Evolutionary conservation across 768 basidiomycete species (phyloP).

Genomic region (Lyophyllum atratum): DNA sequence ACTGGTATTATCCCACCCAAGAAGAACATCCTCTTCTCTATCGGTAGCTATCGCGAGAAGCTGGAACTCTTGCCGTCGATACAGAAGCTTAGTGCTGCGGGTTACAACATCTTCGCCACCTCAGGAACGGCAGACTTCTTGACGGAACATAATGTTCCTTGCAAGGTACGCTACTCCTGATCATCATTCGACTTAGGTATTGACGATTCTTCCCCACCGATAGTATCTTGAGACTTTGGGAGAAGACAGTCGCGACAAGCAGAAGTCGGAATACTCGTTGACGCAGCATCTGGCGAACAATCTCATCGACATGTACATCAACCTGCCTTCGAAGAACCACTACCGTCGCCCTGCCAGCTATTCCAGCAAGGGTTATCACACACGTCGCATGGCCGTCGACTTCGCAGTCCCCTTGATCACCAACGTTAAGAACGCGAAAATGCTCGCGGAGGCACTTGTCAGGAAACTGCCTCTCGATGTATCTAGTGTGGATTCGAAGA

Average conservation of each 20-base stretch:
- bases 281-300: conserved; percentile 97
- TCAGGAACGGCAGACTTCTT: conserved; percentile 98
- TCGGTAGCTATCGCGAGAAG: conserved; percentile 98
- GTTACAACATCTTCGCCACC: conserved; percentile 96
- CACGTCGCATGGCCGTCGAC: conserved; percentile 98
- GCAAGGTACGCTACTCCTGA: conserved; percentile 63
- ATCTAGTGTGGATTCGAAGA: conserved; percentile 90
- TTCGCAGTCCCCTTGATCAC: conserved; percentile 97
- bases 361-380: conserved; percentile 94
- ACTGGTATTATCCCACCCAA: conserved; percentile 94
- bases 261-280: conserved; percentile 97
- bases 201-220: not conserved
- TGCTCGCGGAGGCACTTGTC: conserved; percentile 91
- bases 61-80: conserved; percentile 93
- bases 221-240: conserved; percentile 90
- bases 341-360: conserved; percentile 97
- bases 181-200: not conserved
- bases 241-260: conserved; percentile 70
- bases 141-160: conserved; percentile 93
- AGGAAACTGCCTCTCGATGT: conserved; percentile 91
- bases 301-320: conserved; percentile 99
- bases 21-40: conserved; percentile 96
- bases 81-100: conserved; percentile 90
- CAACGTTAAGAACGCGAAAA: conserved; percentile 98
- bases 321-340: conserved; percentile 96